Percentiles rank a stretch among this genome's conserved stretches.
These are phyloP conservation scores for Teunomyces lycoperdinae DNA, from an alignment of 805 yeast species.

Conservation along the genomic window DNA sequence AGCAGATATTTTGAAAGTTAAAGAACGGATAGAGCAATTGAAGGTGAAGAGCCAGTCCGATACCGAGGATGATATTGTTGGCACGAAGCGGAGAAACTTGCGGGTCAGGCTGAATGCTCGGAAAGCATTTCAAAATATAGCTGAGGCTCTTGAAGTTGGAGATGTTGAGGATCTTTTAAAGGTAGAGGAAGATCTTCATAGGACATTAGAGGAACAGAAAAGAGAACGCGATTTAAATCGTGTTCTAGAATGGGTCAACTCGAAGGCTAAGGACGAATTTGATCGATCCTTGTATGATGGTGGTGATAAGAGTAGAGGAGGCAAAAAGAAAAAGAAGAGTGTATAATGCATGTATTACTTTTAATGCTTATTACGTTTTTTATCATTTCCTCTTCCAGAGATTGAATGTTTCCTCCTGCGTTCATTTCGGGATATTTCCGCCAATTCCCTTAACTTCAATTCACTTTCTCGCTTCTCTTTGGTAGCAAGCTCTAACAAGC, in stretches of 20 bases:
- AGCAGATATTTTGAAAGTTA: conserved; percentile 33
- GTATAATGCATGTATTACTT: not conserved
- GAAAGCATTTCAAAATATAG: conserved; percentile 2
- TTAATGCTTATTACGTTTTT: conserved; percentile 2
- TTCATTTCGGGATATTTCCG: conserved; percentile 23
- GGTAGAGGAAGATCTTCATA: conserved; percentile 24
- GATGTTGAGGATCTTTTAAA: conserved; percentile 22
- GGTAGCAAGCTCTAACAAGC: conserved; percentile 20
- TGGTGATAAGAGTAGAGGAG: conserved; percentile 28
- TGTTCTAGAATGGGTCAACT: conserved; percentile 61
- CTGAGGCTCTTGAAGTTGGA: conserved; percentile 30
- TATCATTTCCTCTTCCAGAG: not conserved
- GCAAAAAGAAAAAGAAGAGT: conserved; percentile 4
- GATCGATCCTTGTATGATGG: conserved; percentile 61
- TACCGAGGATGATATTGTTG: conserved; percentile 21
- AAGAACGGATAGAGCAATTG: conserved; percentile 14
- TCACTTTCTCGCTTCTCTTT: conserved; percentile 31
- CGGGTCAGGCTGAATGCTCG: conserved; percentile 17
- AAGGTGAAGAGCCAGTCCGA: conserved; percentile 31
- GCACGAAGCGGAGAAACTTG: conserved; percentile 24
- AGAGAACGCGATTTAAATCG: conserved; percentile 43
- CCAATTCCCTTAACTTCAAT: conserved; percentile 24
- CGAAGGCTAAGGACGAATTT: conserved; percentile 48
- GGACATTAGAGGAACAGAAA: conserved; percentile 30
- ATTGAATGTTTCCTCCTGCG: conserved; percentile 8